Percentiles rank a stretch among this genome's conserved stretches.
Evolutionary conservation across 1,284 basidiomycete genomes (phyloP).

Genomic region (Sporisorium graminicola): DNA sequence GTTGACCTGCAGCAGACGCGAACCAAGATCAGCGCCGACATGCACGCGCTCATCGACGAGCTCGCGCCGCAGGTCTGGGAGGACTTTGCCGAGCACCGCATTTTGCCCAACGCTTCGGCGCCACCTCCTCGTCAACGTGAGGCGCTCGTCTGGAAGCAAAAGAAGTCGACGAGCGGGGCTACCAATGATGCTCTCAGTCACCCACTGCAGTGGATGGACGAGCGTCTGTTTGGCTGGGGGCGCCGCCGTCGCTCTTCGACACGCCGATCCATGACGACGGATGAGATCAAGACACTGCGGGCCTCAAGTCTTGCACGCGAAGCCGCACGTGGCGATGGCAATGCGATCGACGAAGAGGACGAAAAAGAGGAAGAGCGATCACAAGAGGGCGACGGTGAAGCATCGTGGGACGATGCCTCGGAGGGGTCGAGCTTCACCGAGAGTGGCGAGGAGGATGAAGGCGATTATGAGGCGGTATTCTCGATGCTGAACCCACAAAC

Average conservation of each 20-base stretch:
- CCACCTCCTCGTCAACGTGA: slow-evolving; percentile 57
- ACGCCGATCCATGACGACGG: slow-evolving; percentile 45
- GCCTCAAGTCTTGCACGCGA: slow-evolving; percentile 21
- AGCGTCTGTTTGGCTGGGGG: slow-evolving; percentile 88
- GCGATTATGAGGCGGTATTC: slow-evolving; percentile 66
- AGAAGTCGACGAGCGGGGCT: slow-evolving; percentile 36
- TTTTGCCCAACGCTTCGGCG: slow-evolving; percentile 53
- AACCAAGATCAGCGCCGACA: slow-evolving; percentile 83
- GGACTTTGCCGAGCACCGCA: slow-evolving; percentile 64
- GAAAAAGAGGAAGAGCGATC: slow-evolving; percentile 27
- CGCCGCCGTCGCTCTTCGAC: slow-evolving; percentile 43
- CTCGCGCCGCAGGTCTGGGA: slow-evolving; percentile 71
- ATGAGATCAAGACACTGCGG: slow-evolving; percentile 41
- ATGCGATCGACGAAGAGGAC: slow-evolving; percentile 30
- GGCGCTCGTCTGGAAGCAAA: slow-evolving; percentile 56
- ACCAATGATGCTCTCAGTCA: slow-evolving; percentile 60
- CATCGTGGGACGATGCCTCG: slow-evolving; percentile 38
- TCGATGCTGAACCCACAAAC: slow-evolving; percentile 57
- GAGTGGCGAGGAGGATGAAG: slow-evolving; percentile 60
- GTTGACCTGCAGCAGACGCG: slow-evolving; percentile 84
- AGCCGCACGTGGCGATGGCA: slow-evolving; percentile 6
- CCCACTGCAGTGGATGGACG: slow-evolving; percentile 81
- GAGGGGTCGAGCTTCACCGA: slow-evolving; percentile 43
- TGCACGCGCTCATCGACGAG: slow-evolving; percentile 88
- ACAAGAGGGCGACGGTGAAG: slow-evolving; percentile 40